phyloP scores from a whole-genome alignment of 2,329 filamentous ascomycete species.

The Calonectria pteridis region DNA sequence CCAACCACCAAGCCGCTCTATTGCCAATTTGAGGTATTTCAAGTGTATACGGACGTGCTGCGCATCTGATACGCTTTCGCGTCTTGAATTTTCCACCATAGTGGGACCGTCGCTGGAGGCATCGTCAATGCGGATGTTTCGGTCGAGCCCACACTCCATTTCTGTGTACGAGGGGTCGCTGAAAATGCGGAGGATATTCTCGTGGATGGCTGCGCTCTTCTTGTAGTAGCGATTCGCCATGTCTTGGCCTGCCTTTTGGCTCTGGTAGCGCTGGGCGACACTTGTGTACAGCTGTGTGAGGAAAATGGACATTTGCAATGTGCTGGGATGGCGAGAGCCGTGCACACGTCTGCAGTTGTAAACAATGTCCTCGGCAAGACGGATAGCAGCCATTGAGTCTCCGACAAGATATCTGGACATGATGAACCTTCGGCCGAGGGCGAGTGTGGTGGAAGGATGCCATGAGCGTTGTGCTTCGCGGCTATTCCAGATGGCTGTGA shows the following conservation, averaged over 20 bases:
- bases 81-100: background rate
- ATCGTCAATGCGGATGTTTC: background rate
- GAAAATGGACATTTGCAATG: constrained; percentile 1
- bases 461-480: background rate
- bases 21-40: background rate
- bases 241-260: background rate
- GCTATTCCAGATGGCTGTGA: background rate
- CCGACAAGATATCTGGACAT: background rate
- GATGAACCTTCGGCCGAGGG: background rate
- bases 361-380: background rate
- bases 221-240: constrained; percentile 1
- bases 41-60: background rate
- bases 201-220: background rate
- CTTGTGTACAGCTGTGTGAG: background rate
- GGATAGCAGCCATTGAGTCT: background rate
- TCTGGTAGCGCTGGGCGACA: background rate
- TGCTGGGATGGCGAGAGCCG: background rate
- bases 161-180: background rate
- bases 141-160: background rate
- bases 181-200: background rate
- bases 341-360: constrained; percentile 2
- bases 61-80: background rate
- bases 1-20: background rate
- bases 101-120: background rate
- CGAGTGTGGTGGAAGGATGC: background rate